A percentile compares a stretch with the other conserved stretches of the same genome.
Evolutionary conservation across 176 grass and related monocot genomes (phyloP).

Genomic region (Rhynchospora tenuis): DNA sequence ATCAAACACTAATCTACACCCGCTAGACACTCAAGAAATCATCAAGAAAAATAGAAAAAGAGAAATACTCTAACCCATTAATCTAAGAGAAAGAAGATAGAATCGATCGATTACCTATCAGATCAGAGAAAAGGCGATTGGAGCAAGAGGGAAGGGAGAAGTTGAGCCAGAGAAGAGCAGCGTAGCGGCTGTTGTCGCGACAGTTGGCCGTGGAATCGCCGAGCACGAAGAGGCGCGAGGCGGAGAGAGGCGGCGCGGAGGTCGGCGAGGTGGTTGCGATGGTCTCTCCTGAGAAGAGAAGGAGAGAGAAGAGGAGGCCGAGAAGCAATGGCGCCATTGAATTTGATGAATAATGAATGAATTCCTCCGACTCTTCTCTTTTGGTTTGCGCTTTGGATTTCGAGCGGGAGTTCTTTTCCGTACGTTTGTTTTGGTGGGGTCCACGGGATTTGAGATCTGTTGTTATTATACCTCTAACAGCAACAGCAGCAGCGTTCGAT

Average conservation of each 20-base stretch:
- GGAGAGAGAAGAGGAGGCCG: constrained; percentile 5
- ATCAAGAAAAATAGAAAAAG: neutral
- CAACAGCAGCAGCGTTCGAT: neutral
- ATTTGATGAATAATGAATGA: constrained; percentile 19
- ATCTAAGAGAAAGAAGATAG: neutral
- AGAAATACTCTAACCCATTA: neutral
- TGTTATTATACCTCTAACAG: neutral
- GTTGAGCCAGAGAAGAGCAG: constrained; percentile 16
- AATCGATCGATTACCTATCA: constrained; percentile 31
- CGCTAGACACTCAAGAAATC: neutral
- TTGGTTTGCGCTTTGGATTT: neutral
- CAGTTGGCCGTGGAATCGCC: constrained; percentile 57
- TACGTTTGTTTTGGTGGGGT: neutral
- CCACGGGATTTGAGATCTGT: neutral
- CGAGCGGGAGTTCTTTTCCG: neutral
- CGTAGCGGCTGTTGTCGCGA: constrained; percentile 25
- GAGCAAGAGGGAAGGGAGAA: constrained; percentile 11
- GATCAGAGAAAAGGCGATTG: constrained; percentile 41
- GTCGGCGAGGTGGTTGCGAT: neutral
- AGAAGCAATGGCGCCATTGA: constrained; percentile 24
- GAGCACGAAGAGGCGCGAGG: constrained; percentile 41
- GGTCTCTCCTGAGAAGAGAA: neutral
- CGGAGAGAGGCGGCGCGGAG: neutral
- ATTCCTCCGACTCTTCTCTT: neutral
- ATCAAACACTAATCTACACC: neutral